These are phyloP conservation scores for Neonectria hederae DNA, from an alignment of 2,329 filamentous ascomycete genomes.

Conservation along the genomic window DNA sequence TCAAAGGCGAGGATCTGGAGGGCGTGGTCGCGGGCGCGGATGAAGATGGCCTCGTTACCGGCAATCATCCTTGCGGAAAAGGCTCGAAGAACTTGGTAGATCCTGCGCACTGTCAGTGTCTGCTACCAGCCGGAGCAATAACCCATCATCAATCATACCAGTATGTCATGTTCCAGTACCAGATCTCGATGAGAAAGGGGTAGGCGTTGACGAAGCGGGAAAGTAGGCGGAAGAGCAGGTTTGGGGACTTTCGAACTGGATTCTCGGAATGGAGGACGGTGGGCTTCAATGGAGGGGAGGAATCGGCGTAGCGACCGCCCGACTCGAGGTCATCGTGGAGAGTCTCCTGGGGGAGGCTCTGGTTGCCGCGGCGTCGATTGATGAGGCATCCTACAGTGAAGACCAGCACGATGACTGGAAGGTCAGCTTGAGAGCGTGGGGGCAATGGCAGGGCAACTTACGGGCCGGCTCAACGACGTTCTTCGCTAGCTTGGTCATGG, in stretches of 20 bases:
- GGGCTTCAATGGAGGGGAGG: slow-evolving; percentile 36
- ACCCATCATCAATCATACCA: slow-evolving; percentile 33
- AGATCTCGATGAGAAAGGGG: slow-evolving; percentile 48
- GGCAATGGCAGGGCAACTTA: not conserved
- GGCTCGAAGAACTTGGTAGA: slow-evolving; percentile 56
- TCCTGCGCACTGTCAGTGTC: slow-evolving; percentile 35
- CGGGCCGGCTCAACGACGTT: slow-evolving; percentile 27
- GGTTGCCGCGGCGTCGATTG: slow-evolving; percentile 30
- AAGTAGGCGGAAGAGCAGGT: slow-evolving; percentile 37
- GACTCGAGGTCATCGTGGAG: slow-evolving; percentile 31
- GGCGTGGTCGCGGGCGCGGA: slow-evolving; percentile 51
- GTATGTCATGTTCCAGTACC: slow-evolving; percentile 51
- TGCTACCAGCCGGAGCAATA: not conserved
- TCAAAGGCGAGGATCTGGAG: slow-evolving; percentile 53
- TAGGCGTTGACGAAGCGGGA: slow-evolving; percentile 45
- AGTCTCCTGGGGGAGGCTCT: slow-evolving; percentile 2
- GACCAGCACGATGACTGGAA: slow-evolving; percentile 33
- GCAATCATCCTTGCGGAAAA: slow-evolving; percentile 53
- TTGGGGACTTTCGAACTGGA: slow-evolving; percentile 34
- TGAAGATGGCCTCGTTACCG: slow-evolving; percentile 50
- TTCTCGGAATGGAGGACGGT: slow-evolving; percentile 22
- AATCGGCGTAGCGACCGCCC: slow-evolving; percentile 26
- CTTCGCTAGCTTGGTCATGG: slow-evolving; percentile 13
- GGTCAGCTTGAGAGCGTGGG: not conserved
- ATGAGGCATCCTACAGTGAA: slow-evolving; percentile 40